phyloP scores from a whole-genome alignment of 768 basidiomycete genomes.

The Coprinopsis cinerea region DNA sequence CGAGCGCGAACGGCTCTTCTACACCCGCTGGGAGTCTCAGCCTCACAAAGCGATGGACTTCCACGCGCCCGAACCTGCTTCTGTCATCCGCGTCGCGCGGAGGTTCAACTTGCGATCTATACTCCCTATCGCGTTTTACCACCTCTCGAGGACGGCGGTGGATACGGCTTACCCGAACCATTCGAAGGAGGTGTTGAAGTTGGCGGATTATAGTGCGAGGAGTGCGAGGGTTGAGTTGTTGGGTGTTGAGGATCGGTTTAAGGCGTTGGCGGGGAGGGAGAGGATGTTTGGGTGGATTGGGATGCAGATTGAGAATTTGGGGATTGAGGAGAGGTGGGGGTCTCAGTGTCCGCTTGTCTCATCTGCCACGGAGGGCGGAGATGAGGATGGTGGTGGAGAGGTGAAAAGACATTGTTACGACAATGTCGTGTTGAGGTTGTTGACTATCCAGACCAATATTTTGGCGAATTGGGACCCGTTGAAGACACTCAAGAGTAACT shows the following conservation, averaged over 20 bases:
- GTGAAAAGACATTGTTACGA: background rate
- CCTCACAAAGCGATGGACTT: background rate
- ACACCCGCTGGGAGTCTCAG: slow-evolving; percentile 1
- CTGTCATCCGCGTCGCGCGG: slow-evolving; percentile 1
- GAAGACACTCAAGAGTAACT: slow-evolving; percentile 1
- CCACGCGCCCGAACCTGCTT: background rate
- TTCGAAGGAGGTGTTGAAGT: background rate
- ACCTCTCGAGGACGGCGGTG: background rate
- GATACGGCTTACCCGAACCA: background rate
- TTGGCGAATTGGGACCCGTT: background rate
- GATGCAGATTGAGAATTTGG: background rate
- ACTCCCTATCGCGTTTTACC: slow-evolving; percentile 4
- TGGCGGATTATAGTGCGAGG: background rate
- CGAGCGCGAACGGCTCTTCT: slow-evolving; percentile 1
- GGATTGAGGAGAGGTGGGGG: background rate
- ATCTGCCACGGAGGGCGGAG: too few relatives aligned
- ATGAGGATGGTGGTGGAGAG: background rate
- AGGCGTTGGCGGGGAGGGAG: slow-evolving; percentile 5
- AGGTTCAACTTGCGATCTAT: background rate
- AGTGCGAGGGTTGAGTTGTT: background rate
- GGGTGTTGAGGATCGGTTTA: background rate
- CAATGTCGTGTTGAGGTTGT: background rate
- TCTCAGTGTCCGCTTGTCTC: background rate
- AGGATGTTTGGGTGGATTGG: slow-evolving; percentile 3
- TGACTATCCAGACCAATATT: background rate